Evolutionary conservation across 2,329 filamentous ascomycete genomes (phyloP).

Genomic region (Didymosphaeria variabile): DNA sequence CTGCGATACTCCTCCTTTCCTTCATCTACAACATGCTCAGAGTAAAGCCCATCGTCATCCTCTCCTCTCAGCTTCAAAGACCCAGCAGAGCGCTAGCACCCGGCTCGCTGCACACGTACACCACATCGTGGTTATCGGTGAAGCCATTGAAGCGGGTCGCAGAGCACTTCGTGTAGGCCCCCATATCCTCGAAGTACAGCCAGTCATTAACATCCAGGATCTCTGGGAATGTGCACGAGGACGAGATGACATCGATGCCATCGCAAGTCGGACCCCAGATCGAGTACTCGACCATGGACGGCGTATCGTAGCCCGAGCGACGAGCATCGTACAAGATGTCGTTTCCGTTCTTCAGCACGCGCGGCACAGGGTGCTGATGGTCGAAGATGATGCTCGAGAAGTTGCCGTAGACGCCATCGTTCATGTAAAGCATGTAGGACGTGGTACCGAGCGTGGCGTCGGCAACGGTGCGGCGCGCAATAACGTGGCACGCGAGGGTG

Average conservation of each 20-base stretch:
- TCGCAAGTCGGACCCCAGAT: conserved; percentile 99
- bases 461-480: conserved; percentile 88
- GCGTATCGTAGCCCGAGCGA: conserved; percentile 56
- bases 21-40: not conserved
- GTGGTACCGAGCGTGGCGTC: conserved; percentile 71
- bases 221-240: conserved; percentile 78
- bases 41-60: not conserved
- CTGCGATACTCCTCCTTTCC: not conserved
- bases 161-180: conserved; percentile 97
- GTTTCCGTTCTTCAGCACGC: conserved; percentile 73
- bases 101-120: conserved; percentile 94
- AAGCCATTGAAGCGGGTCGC: conserved; percentile 99
- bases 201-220: conserved; percentile 92
- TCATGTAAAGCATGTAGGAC: conserved; percentile 96
- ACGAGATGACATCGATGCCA: conserved; percentile 92
- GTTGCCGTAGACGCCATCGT: conserved; percentile 97
- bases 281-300: conserved; percentile 77
- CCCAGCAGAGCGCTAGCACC: conserved; percentile 78
- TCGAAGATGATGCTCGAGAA: conserved; percentile 99
- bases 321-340: conserved; percentile 63
- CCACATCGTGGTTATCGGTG: conserved; percentile 87
- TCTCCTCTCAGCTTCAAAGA: conserved; percentile 21
- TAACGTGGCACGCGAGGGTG: conserved; percentile 94
- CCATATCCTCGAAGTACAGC: conserved; percentile 99
- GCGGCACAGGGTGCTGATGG: conserved; percentile 89